Evolutionary conservation across 805 yeast genomes (phyloP).

Genomic region (Zygosaccharomyces lentus): DNA sequence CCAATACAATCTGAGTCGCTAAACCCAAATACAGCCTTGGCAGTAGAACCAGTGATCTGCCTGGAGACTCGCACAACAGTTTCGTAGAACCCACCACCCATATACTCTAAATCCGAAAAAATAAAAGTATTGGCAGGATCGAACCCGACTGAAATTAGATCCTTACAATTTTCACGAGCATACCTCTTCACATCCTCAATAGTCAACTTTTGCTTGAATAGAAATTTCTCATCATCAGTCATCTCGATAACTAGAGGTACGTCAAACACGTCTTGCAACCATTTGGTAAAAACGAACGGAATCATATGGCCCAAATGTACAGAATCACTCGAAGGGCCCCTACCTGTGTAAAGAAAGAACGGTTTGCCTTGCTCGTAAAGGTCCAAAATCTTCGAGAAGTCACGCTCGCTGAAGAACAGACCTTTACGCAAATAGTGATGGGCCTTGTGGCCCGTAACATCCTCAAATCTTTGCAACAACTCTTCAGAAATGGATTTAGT

Average conservation of each 20-base stretch:
- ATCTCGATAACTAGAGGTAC: constrained; percentile 90
- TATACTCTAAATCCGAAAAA: constrained; percentile 85
- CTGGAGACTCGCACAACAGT: constrained; percentile 89
- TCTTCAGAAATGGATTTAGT: constrained; percentile 68
- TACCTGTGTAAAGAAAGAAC: constrained; percentile 91
- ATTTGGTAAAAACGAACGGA: constrained; percentile 91
- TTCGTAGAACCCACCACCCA: constrained; percentile 92
- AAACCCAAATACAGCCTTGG: constrained; percentile 95
- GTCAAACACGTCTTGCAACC: constrained; percentile 97
- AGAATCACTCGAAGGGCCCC: constrained; percentile 93
- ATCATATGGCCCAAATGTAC: constrained; percentile 97
- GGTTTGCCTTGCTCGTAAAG: constrained; percentile 92
- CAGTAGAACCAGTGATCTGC: constrained; percentile 95
- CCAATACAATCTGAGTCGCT: constrained; percentile 94
- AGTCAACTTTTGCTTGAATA: constrained; percentile 86
- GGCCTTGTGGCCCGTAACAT: constrained; percentile 84
- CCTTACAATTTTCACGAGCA: constrained; percentile 81
- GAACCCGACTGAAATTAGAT: constrained; percentile 90
- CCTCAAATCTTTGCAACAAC: constrained; percentile 67
- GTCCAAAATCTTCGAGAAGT: constrained; percentile 71
- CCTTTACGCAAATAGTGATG: constrained; percentile 90
- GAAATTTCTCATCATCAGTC: constrained; percentile 95
- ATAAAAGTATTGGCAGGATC: constrained; percentile 92
- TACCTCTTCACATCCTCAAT: constrained; percentile 82
- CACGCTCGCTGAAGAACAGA: constrained; percentile 87